These are phyloP conservation scores for Clitopilus passeckerianus DNA, from an alignment of 768 basidiomycete species.

Conservation along the genomic window DNA sequence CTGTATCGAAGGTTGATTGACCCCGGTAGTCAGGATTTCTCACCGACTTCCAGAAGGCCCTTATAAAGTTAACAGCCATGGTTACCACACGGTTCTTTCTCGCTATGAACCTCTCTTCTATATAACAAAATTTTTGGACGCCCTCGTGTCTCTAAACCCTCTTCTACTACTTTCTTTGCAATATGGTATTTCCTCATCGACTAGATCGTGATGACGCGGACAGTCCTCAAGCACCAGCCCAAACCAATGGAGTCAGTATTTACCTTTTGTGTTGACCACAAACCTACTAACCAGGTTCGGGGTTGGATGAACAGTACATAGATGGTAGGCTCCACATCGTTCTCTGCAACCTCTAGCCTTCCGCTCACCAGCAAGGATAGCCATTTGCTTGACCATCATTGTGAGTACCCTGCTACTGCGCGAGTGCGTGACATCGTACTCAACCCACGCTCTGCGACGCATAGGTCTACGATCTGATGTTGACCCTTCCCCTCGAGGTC, in stretches of 20 bases:
- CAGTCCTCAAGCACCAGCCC: background rate
- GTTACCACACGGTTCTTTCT: background rate
- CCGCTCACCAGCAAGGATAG: background rate
- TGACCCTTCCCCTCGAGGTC: constrained; percentile 1
- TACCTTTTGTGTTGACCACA: background rate
- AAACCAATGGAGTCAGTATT: background rate
- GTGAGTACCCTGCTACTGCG: background rate
- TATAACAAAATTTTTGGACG: background rate
- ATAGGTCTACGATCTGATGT: background rate
- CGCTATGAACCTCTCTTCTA: background rate
- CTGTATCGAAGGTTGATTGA: background rate
- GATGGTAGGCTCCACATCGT: background rate
- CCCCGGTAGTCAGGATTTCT: background rate
- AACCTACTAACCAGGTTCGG: background rate
- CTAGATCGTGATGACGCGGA: background rate
- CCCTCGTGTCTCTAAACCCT: background rate
- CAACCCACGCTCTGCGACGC: background rate
- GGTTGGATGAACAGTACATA: background rate
- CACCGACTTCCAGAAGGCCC: background rate
- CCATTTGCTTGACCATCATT: background rate
- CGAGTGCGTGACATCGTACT: background rate
- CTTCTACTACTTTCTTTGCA: background rate
- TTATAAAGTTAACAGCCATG: background rate
- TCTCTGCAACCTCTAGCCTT: background rate
- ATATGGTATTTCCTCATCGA: background rate